Evolutionary conservation across 805 yeast genomes (phyloP), one percentile per base, ranked within the genome.

Genomic region (Cyberlindnera xylosilytica): DNA sequence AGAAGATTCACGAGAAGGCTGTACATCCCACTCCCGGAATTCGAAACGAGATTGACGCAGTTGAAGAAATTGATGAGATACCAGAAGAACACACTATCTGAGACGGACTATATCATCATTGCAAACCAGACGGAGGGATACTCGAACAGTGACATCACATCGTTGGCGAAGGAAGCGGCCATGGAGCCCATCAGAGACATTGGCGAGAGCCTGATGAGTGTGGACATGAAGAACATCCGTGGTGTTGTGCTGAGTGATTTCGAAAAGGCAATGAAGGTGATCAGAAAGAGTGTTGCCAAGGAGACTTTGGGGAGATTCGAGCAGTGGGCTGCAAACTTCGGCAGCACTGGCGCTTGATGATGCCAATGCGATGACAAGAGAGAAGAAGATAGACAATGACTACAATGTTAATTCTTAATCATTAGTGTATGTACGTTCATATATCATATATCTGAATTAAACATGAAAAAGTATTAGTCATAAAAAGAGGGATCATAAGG

Each of bases 131-230:
- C 98, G 0, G 79, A 80, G 6, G 91, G 87, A 0, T 88, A 81
- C 63, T 86, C 96, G n/a, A 97, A 97, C 2, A 82, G 93, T 51
- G 99, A 91, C 64, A 75, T 91, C 33, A 89, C 97, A 0, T 90
- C 96, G 1, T 64, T 91, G 46, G 96, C 97, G 2, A 93, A 90
- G 63, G 97, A 91, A 61, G 95, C 97, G 3, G 97, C 99, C 1
- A 90, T 91, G 97, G 97, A 97, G 1, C 98, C 99, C 2, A 68
- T 93, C 28, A 73, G 99, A 49, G 83, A 88, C 31, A 66, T 91
- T 19, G 97, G 98, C 2, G 97, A 91, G 45, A 80, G 83, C 35
- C 73, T 91, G 42, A 69, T 91, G 49, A 66, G 71, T 32, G 75
- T 79, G 0, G 72, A 87, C 2, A 80, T 87, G 27, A 87, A 83